These are phyloP conservation scores for Mrakia gelida DNA, from an alignment of 768 basidiomycete species.

Conservation along the genomic window DNA sequence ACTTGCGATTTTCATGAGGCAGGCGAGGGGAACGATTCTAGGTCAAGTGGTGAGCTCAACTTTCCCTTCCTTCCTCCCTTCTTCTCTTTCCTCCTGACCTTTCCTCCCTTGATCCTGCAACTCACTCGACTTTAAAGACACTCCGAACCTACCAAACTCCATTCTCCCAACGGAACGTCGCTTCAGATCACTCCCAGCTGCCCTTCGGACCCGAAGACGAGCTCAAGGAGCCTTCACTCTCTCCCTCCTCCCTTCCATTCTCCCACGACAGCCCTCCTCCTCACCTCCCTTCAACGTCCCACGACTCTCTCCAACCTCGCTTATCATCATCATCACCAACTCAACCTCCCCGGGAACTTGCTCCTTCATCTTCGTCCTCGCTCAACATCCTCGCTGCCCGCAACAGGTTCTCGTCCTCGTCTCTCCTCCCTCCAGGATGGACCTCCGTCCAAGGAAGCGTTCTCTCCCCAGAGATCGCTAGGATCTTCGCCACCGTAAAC, in stretches of 20 bases:
- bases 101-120: too few species aligned
- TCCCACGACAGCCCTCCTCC: neutral
- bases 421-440: neutral
- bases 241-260: neutral
- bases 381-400: neutral
- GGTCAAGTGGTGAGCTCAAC: neutral
- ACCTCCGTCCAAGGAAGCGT: neutral
- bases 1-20: neutral
- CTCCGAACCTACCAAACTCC: too few species aligned
- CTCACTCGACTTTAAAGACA: too few species aligned
- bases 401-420: neutral
- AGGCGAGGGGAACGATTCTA: neutral
- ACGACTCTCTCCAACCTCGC: neutral
- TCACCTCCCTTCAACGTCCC: neutral
- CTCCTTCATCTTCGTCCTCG: neutral
- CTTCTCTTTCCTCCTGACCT: neutral
- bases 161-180: too few species aligned
- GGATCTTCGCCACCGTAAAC: neutral
- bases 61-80: neutral
- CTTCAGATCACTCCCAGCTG: too few species aligned
- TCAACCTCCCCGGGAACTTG: neutral
- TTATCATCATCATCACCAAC: neutral
- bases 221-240: too few species aligned
- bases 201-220: too few species aligned
- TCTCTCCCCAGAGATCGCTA: neutral